These are phyloP conservation scores for Agaricus sinodeliciosus DNA, from an alignment of 768 basidiomycete species.

Conservation along the genomic window DNA sequence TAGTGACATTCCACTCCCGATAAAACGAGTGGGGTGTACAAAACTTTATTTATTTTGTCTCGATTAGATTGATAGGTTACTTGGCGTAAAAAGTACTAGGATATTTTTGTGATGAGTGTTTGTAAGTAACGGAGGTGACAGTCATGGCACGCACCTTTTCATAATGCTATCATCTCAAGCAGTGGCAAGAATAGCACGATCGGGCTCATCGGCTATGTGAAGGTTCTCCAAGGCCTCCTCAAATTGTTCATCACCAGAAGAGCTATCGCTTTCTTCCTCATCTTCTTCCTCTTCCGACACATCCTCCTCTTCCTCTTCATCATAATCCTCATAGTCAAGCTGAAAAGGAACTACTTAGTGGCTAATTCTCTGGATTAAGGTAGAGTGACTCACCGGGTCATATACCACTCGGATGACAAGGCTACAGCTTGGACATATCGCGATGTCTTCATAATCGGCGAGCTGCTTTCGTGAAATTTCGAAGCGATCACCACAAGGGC, in stretches of 20 bases:
- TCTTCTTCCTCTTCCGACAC: constrained; percentile 34
- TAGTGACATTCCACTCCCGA: too few species aligned
- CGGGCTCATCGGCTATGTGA: constrained; percentile 30
- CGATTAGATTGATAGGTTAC: too few species aligned
- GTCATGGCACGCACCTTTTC: neutral
- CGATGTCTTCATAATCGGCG: constrained; percentile 86
- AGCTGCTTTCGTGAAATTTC: constrained; percentile 88
- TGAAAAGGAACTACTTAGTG: constrained; percentile 21
- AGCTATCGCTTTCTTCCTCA: constrained; percentile 29
- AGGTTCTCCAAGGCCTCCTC: constrained; percentile 67
- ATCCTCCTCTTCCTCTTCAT: constrained; percentile 56
- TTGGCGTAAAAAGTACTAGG: neutral
- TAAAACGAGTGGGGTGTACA: too few species aligned
- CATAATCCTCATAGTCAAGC: constrained; percentile 85
- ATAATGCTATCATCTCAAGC: constrained; percentile 15
- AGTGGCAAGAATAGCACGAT: constrained; percentile 16
- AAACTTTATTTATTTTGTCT: too few species aligned
- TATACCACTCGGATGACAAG: constrained; percentile 88
- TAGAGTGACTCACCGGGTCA: constrained; percentile 70
- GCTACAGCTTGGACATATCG: constrained; percentile 94
- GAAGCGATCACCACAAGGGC: constrained; percentile 96
- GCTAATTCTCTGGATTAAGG: constrained; percentile 1
- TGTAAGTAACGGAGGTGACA: neutral
- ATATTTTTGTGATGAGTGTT: neutral
- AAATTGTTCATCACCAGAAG: constrained; percentile 40